phyloP scores from a whole-genome alignment of 257 asterid genomes.

The Solanum pennellii region DNA sequence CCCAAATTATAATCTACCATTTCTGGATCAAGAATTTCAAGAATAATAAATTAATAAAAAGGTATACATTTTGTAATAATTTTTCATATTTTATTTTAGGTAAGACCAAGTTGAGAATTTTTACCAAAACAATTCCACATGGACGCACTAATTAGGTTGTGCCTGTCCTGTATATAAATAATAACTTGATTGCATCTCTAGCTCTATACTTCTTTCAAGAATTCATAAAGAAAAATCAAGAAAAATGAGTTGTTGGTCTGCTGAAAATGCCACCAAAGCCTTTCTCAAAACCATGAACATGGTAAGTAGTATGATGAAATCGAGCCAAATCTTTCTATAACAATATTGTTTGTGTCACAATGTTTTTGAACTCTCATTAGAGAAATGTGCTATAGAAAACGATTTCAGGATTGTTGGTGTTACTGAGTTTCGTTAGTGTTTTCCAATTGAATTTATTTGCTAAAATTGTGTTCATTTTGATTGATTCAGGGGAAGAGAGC shows the following conservation, averaged over 20 bases:
- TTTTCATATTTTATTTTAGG: background rate
- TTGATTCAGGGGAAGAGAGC: constrained; percentile 43
- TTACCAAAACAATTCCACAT: background rate
- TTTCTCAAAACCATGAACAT: constrained; percentile 68
- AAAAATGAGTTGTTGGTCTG: constrained; percentile 75
- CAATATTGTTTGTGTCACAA: too few species aligned
- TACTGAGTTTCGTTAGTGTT: background rate
- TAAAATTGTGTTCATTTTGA: background rate
- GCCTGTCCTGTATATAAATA: background rate
- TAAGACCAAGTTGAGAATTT: background rate
- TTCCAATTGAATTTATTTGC: background rate
- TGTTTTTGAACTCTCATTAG: background rate
- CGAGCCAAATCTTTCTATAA: background rate
- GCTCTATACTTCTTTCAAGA: background rate
- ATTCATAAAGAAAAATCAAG: background rate
- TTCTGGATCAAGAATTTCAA: background rate
- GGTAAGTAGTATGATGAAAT: constrained; percentile 25
- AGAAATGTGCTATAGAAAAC: background rate
- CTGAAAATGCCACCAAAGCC: constrained; percentile 88
- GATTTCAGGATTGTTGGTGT: background rate
- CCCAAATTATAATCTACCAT: background rate
- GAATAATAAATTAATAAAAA: background rate
- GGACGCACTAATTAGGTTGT: background rate
- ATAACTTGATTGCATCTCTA: background rate
- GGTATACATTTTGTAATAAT: background rate